phyloP scores from a whole-genome alignment of 441 rosid genomes.

The Populus hybrid region DNA sequence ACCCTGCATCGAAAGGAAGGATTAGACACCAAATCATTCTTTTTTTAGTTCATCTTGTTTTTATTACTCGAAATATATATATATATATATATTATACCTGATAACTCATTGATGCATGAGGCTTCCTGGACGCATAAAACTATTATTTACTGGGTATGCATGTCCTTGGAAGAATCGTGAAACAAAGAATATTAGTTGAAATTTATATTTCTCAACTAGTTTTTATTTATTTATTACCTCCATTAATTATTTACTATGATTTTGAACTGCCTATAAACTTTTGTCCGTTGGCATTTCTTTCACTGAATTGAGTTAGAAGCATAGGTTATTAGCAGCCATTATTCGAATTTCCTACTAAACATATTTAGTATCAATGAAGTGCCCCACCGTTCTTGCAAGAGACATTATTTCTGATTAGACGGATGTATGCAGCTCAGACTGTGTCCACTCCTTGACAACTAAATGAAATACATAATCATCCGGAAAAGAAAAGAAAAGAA shows the following conservation, averaged over 20 bases:
- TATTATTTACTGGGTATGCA: background rate
- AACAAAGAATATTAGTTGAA: background rate
- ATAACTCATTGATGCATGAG: background rate
- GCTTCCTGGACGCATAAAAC: background rate
- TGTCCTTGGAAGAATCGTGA: background rate
- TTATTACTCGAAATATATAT: background rate
- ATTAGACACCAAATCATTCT: background rate
- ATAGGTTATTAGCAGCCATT: constrained; percentile 18
- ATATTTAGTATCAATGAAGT: constrained; percentile 10
- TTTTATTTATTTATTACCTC: background rate
- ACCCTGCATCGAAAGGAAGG: background rate
- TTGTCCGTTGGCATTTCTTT: constrained; percentile 9
- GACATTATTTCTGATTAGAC: constrained; percentile 45
- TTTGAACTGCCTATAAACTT: background rate
- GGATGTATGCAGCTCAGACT: constrained; percentile 27
- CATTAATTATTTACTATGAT: background rate
- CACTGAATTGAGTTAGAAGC: constrained; percentile 21
- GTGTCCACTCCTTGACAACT: constrained; percentile 10
- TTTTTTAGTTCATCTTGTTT: background rate
- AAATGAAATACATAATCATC: background rate
- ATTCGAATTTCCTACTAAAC: background rate
- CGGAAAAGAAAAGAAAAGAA: background rate
- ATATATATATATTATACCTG: no score
- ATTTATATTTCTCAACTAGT: background rate
- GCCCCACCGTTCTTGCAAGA: constrained; percentile 39